Base-by-base conservation (phyloP, 371 early-diverging fungal species). In the Mortierella sp. region DNA sequence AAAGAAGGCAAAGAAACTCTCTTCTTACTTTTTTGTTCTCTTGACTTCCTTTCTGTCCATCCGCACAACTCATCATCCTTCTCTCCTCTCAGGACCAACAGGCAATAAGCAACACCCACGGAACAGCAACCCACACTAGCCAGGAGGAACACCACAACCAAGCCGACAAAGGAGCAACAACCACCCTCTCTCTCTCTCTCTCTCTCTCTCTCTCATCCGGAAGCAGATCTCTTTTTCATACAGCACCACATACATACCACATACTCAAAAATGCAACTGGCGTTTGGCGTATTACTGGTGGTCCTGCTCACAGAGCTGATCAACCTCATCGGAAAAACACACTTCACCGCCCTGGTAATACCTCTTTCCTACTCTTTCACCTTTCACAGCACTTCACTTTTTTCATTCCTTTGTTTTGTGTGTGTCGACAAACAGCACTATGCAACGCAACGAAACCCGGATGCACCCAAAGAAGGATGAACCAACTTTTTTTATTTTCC, bases 271-370 rank as follows among this genome's bases (percentile, higher is more conserved):
- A 91, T 91, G 92, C 91, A 90, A 77, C 86, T 92, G 70, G 88
- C 91, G 35, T 82, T 91, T 35, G 84, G 87, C 63, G 89, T 93
- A 65, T 89, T 93, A 49, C 70, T 92, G 77, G 87, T 92, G 71
- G 93, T 91, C 56, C 77, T 92, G 71, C 81, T 90, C 48, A 89
- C 93, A 75, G 93, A 93, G 87, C 88, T 91, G 72, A 90, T 93
- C 65, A 80, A 90, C 60, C 90, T 90, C 60, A 82, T 92, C 46
- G 93, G 93, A 0, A 91, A 91, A 78, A 88, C 91, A 41, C 90
- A 91, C 76, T 84, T 91, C 72, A 90, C 93, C 56, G 83, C 89
- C 54, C 65, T 88, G 78, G 93, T 92, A 89, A 80, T 38, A n/a
- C 24, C 21, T 12, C 14, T n/a, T 14, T 21, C 54, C 7, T 51